phyloP scores from a whole-genome alignment of 2,329 filamentous ascomycete species.

The Trichoderma sp. region DNA sequence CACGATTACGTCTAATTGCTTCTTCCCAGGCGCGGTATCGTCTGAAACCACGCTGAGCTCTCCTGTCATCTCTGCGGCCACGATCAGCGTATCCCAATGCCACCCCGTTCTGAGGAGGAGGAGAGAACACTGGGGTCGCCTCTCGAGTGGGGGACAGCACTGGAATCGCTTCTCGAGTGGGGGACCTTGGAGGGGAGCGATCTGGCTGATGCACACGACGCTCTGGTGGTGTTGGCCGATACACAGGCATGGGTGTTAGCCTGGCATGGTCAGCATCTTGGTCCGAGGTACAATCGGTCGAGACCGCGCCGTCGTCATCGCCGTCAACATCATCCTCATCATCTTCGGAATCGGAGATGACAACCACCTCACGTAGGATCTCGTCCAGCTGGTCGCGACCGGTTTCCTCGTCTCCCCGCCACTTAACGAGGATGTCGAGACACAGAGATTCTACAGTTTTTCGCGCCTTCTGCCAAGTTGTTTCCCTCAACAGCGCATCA shows the following conservation, averaged over 20 bases:
- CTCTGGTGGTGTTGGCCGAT: not conserved
- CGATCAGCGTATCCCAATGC: constrained; percentile 22
- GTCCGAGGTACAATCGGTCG: constrained; percentile 31
- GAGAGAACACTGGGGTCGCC: not conserved
- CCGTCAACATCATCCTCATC: constrained; percentile 46
- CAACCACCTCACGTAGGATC: constrained; percentile 62
- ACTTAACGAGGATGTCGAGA: constrained; percentile 65
- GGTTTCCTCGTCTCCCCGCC: constrained; percentile 68
- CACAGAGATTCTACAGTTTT: constrained; percentile 60
- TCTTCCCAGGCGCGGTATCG: constrained; percentile 46
- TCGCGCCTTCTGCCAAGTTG: constrained; percentile 56
- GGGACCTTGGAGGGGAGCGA: constrained; percentile 10
- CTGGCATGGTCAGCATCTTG: constrained; percentile 25
- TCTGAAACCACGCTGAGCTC: constrained; percentile 44
- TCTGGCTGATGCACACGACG: not conserved
- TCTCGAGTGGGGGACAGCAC: not conserved
- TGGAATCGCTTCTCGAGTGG: not conserved
- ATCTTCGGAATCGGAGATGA: constrained; percentile 60
- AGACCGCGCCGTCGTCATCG: constrained; percentile 43
- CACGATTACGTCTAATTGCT: constrained; percentile 35
- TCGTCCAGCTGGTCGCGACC: constrained; percentile 65
- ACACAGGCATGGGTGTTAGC: constrained; percentile 15
- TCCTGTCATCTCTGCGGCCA: constrained; percentile 29
- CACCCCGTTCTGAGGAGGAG: not conserved
- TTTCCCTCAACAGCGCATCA: constrained; percentile 57